Evolutionary conservation across 1,284 basidiomycete species (phyloP).

Genomic region (Fomes fomentarius): DNA sequence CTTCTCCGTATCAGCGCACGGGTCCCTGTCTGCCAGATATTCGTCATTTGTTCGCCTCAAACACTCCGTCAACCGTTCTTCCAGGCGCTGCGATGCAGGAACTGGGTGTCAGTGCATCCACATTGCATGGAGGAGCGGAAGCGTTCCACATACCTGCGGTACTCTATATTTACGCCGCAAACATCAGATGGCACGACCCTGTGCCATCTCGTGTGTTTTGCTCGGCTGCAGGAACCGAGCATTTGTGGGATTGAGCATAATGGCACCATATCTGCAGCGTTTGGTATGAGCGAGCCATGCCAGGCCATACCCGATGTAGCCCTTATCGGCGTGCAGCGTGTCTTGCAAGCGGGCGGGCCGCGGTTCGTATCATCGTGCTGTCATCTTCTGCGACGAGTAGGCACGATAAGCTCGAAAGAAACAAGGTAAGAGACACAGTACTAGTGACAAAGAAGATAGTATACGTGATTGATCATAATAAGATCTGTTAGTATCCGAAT

Average conservation of each 20-base stretch:
- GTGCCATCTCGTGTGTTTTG: not conserved
- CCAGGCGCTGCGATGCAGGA: not conserved
- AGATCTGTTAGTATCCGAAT: not conserved
- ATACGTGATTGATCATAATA: not conserved
- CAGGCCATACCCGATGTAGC: not conserved
- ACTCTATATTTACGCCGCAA: not conserved
- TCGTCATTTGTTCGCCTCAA: constrained; percentile 6
- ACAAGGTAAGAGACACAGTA: too few relatives aligned
- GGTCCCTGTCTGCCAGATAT: constrained; percentile 3
- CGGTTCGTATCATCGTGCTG: not conserved
- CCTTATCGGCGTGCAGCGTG: not conserved
- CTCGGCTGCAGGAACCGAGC: not conserved
- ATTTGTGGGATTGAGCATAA: not conserved
- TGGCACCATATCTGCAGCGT: not conserved
- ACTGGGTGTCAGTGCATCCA: not conserved
- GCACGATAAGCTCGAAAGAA: constrained; percentile 3
- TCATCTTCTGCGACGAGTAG: too few relatives aligned
- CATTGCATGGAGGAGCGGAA: not conserved
- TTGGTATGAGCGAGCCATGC: not conserved
- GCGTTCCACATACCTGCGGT: not conserved
- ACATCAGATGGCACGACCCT: not conserved
- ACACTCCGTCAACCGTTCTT: not conserved
- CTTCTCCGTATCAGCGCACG: constrained; percentile 6
- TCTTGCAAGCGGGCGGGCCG: not conserved
- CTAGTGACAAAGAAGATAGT: too few relatives aligned